Base-by-base conservation (phyloP, 2,329 filamentous ascomycete genomes). In the Apiospora arundinis region DNA sequence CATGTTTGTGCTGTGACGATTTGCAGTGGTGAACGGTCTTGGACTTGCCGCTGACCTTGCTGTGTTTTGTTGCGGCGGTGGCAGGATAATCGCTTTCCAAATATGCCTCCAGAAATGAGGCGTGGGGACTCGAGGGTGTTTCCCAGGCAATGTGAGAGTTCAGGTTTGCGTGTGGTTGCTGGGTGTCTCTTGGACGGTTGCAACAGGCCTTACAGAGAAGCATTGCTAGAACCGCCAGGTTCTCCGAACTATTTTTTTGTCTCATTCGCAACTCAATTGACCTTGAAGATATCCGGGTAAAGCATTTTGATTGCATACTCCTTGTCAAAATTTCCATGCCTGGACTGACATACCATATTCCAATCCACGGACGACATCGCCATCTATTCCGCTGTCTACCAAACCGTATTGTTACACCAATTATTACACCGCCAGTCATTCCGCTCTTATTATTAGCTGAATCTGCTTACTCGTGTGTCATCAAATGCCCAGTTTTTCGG, bases 1-100 rank as follows among this genome's bases (percentile, higher is more conserved):
- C 74, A 76, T 74, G 32, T 12, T 21, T n/a, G 56, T n/a, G 18
- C 23, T 32, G 32, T 12, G 52, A 63, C 16, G 28, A 11, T 0
- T 3, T 37, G 52, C 16, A 12, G 0, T 16, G 52, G n/a, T 63
- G 16, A 63, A 63, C 56, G 3, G 52, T 7, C 18, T 40, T 23
- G 18, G 37, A 14, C 9, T 63, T 23, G 56, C 21, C 32, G 18
- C 12, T 3, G 21, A n/a, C 3, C 2, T 40, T 40, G 32, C 8
- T 60, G 3, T 63, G 56, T 28, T 63, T 5, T n/a, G 8, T 23
- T 28, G 21, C n/a, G 32, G 32, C n/a, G 4, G 52, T 60, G 16
- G 9, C 28, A 8, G 28, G 28, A 37, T 18, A 32, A 21, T 21
- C 11, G 28, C 28, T 37, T 60, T 60, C 25, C 7, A 21, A 18